Percentiles rank a stretch among this genome's conserved stretches.
Conservation (phyloP, 805 yeast species). For the Candida endomychidarum region DNA sequence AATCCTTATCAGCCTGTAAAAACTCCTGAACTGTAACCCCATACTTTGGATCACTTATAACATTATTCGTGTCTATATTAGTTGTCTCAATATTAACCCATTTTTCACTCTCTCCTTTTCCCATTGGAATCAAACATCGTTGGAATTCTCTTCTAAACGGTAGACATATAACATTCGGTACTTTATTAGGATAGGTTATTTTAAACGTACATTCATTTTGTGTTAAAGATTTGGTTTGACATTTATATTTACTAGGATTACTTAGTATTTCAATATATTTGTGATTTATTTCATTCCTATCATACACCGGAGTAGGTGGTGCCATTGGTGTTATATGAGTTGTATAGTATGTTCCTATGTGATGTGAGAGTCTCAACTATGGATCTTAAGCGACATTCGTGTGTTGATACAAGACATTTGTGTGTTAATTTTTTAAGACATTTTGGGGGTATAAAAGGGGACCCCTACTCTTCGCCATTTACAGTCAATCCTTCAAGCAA, state of each 20-base stretch:
- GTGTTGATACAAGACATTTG: too few species aligned
- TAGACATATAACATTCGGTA: slow-evolving; percentile 39
- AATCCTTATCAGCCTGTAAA: slow-evolving; percentile 38
- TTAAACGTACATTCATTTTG: slow-evolving; percentile 46
- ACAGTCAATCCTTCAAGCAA: too few species aligned
- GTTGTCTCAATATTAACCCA: slow-evolving; percentile 45
- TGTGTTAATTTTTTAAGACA: too few species aligned
- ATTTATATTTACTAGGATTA: slow-evolving; percentile 32
- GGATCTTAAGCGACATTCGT: too few species aligned
- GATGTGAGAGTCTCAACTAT: too few species aligned
- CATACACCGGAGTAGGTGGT: slow-evolving; percentile 44
- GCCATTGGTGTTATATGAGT: slow-evolving; percentile 33
- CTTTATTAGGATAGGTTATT: slow-evolving; percentile 22
- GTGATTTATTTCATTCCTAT: slow-evolving; percentile 26
- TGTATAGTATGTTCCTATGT: too few species aligned
- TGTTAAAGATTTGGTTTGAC: slow-evolving; percentile 33
- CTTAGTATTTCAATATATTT: slow-evolving; percentile 26
- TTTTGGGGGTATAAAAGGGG: too few species aligned
- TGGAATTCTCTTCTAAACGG: slow-evolving; percentile 45
- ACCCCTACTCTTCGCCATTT: too few species aligned
- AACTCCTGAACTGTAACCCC: slow-evolving; percentile 32
- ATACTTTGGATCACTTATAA: slow-evolving; percentile 23
- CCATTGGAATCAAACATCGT: slow-evolving; percentile 32
- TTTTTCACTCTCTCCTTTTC: slow-evolving; percentile 16
- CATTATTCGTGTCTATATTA: slow-evolving; percentile 30